phyloP scores from a whole-genome alignment of 148 eudicot species.

The Hydrangea macrophylla region DNA sequence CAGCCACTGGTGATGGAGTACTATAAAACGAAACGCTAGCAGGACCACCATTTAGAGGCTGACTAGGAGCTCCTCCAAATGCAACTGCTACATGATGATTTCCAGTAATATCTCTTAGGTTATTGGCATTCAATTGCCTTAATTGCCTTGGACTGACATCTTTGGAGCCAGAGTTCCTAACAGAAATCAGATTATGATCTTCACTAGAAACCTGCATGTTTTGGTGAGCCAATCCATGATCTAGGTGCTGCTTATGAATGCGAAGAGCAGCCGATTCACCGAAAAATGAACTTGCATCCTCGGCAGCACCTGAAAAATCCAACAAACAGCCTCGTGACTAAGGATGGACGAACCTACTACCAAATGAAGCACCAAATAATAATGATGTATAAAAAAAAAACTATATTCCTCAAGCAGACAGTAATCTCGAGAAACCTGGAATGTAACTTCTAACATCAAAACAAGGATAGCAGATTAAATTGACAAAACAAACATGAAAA shows the following conservation, averaged over 20 bases:
- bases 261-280: slow-evolving; percentile 76
- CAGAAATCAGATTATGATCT: slow-evolving; percentile 39
- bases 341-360: not conserved
- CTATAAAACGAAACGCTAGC: slow-evolving; percentile 63
- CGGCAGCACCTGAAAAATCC: slow-evolving; percentile 72
- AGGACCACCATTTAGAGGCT: slow-evolving; percentile 53
- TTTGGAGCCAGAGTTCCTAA: slow-evolving; percentile 39
- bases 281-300: slow-evolving; percentile 70
- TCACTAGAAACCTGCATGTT: slow-evolving; percentile 43
- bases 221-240: slow-evolving; percentile 41
- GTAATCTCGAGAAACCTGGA: not conserved
- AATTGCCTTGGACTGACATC: slow-evolving; percentile 70
- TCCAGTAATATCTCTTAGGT: slow-evolving; percentile 56
- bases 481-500: not conserved
- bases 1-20: slow-evolving; percentile 94
- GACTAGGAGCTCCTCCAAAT: slow-evolving; percentile 51
- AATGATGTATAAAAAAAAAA: not conserved
- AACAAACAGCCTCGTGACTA: not conserved
- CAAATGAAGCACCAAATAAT: not conserved
- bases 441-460: not conserved
- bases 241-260: slow-evolving; percentile 64
- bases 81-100: slow-evolving; percentile 49
- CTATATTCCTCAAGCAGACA: not conserved
- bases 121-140: slow-evolving; percentile 42
- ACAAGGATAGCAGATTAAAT: not conserved